Evolutionary conservation across 352 stramenopile species (phyloP), one percentile per base, ranked within the genome.

Genomic region (Pythium rhizo-oryzae): DNA sequence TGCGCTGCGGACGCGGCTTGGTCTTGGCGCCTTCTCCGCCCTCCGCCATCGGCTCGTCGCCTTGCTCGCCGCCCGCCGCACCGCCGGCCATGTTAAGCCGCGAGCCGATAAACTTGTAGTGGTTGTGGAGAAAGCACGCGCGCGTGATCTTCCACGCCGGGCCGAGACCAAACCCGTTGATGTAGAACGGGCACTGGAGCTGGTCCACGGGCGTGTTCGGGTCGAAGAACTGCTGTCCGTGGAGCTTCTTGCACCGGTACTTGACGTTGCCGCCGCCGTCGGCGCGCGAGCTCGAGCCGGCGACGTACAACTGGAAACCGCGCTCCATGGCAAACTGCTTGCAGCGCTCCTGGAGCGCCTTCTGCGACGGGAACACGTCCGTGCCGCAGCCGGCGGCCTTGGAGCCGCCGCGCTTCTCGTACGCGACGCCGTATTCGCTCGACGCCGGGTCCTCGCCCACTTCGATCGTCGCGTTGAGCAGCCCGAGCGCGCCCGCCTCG

Each of bases 81-180:
- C n/a, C 37, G 12, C 44, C 51, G 7, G 46, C n/a, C n/a, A 58
- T 62, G 24, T 67, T 63, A 12, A 75, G 60, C 1, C 81, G 74
- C 71, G 79, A 85, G 54, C 85, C 85, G 23, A 93, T 91, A 59
- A 92, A 93, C 73, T 93, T 93, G 79, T 91, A 91, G 74, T 93
- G 85, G 74, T 93, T 93, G 61, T 93, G 85, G 60, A 92, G 35
- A 44, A 90, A 90, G 60, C 82, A 91, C 21, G 80, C 85, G 19
- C 82, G 75, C 44, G 85, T 93, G 69, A 93, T 80, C 66, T 93
- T 93, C 85, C 85, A 93, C 7, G 70, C 62, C 1, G 66, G n/a
- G 9, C 84, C 78, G 30, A 84, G 84, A 51, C 83, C 85, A 67
- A 87, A 93, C 56, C 83, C 83, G 52, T 93, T 93, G 25, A 93